phyloP scores from a whole-genome alignment of 2,329 filamentous ascomycete genomes.

The Phoma sp. region DNA sequence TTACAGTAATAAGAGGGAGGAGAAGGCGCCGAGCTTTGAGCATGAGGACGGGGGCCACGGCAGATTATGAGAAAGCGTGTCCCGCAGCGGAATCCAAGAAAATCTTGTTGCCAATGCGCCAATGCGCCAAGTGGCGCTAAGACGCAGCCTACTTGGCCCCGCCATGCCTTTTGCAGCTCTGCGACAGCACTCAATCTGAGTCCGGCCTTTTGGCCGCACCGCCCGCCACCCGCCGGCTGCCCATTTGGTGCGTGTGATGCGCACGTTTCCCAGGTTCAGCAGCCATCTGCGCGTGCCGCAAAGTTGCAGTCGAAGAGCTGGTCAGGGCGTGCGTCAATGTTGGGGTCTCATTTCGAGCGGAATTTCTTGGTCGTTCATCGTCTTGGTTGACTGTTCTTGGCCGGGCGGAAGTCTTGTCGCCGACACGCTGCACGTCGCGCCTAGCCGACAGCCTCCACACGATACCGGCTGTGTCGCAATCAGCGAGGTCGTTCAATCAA shows the following conservation, averaged over 20 bases:
- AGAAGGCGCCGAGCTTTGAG: slow-evolving; percentile 17
- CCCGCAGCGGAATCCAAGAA: slow-evolving; percentile 14
- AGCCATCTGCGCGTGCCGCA: slow-evolving; percentile 6
- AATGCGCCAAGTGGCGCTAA: slow-evolving; percentile 3
- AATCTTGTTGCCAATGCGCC: not conserved
- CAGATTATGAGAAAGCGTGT: slow-evolving; percentile 16
- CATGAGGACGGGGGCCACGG: slow-evolving; percentile 12
- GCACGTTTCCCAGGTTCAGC: slow-evolving; percentile 13
- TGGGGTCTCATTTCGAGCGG: slow-evolving; percentile 13
- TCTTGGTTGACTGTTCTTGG: slow-evolving; percentile 10
- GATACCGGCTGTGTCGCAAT: slow-evolving; percentile 15
- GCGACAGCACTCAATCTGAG: slow-evolving; percentile 7
- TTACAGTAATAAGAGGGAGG: slow-evolving; percentile 12
- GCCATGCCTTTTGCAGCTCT: slow-evolving; percentile 1
- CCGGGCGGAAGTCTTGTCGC: slow-evolving; percentile 16
- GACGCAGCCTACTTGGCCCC: slow-evolving; percentile 1
- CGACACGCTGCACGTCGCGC: slow-evolving; percentile 13
- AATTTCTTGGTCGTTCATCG: slow-evolving; percentile 6
- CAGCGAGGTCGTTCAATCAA: slow-evolving; percentile 5
- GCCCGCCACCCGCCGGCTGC: slow-evolving; percentile 2
- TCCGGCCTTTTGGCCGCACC: slow-evolving; percentile 7
- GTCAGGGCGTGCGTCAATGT: slow-evolving; percentile 11
- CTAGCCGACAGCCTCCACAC: not conserved
- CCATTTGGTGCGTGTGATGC: slow-evolving; percentile 9
- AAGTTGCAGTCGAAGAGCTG: slow-evolving; percentile 6